Base-by-base conservation (phyloP, 768 basidiomycete species). In the Kwoniella sp. region DNA sequence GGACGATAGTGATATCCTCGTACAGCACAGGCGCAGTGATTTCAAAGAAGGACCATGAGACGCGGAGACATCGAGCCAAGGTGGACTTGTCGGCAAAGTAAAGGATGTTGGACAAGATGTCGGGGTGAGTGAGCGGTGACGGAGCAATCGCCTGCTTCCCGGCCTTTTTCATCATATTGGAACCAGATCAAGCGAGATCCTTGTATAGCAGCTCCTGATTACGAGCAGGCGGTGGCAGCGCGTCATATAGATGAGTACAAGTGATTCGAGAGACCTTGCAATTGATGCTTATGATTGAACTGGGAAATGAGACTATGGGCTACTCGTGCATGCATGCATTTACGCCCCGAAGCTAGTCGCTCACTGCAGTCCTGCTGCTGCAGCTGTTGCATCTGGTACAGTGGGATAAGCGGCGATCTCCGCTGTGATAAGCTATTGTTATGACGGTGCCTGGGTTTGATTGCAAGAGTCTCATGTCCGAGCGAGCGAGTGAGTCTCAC, bases 31-130 rank as follows among this genome's bases (percentile, higher is more conserved):
- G 54, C 7, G 47, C 46, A 21, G 29, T n/a, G 19, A 51, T 27
- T 19, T 49, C 47, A 29, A 24, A 50, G 55, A 63, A 57, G 26
- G 25, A 26, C 55, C 55, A 63, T 19, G 62, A 63, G 21, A 63
- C 62, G 19, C 49, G 27, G 44, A 63, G 56, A 30, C 62, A 56
- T 57, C 48, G 27, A 29, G 55, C 9, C 10, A 63, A 29, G 22
- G 62, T 56, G 6, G 37, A 15, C 24, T 22, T 49, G 46, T 63
- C 62, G 25, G 60, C 60, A 48, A 49, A 27, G 13, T n/a, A 5
- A 4, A 56, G 26, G 30, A 63, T 57, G 33, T 51, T 24, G 29
- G 25, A 2, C 25, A 63, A 27, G 55, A 63, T 57, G 40, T 62
- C 60, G 17, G 60, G 60, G 29, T 62, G 60, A 47, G 60, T 25